A percentile compares a stretch with the other conserved stretches of the same genome.
Evolutionary conservation across 108 stramenopile species (phyloP).

Genomic region (Epithemia pelagica): DNA sequence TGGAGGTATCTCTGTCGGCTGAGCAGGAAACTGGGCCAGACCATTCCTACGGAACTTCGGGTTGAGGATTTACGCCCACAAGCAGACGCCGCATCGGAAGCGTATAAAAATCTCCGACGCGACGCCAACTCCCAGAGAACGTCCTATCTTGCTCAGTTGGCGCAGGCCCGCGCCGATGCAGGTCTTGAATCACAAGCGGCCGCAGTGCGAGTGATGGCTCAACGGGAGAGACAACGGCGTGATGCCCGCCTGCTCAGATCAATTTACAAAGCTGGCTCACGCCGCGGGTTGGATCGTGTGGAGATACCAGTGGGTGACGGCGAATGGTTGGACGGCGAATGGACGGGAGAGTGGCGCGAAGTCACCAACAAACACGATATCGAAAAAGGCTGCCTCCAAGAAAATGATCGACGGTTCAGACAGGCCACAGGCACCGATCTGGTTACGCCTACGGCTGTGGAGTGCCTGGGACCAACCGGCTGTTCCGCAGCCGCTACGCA

Average conservation of each 20-base stretch:
- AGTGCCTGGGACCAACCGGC: background rate
- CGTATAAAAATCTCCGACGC: too few species aligned
- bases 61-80: too few species aligned
- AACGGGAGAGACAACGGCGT: background rate
- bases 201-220: background rate
- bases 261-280: background rate
- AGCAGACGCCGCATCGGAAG: too few species aligned
- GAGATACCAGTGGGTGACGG: background rate
- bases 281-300: background rate
- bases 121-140: too few species aligned
- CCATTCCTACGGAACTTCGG: too few species aligned
- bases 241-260: background rate
- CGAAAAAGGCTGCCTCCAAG: background rate
- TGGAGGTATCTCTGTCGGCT: too few species aligned
- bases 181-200: background rate
- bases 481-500: background rate
- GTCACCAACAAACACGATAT: background rate
- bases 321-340: too few species aligned
- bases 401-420: background rate
- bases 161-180: background rate
- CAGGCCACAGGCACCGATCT: background rate
- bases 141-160: too few species aligned
- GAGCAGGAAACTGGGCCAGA: too few species aligned
- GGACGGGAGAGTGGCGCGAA: background rate
- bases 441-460: background rate